Evolutionary conservation across 257 asterid genomes (phyloP).

Genomic region (Verbascum thapsus): DNA sequence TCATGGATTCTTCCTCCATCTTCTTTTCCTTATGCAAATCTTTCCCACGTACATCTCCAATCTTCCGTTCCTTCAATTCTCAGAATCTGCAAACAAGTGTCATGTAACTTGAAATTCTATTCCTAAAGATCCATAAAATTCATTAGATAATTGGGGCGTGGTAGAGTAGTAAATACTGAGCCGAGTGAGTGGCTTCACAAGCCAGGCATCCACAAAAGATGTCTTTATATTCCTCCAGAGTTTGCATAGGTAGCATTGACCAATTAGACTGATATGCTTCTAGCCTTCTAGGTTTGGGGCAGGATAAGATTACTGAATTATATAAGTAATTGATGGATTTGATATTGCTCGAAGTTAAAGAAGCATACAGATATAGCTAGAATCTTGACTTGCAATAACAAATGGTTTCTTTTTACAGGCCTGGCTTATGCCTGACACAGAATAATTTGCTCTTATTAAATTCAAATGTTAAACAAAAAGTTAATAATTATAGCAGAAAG

Average conservation of each 20-base stretch:
- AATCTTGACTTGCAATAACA: neutral
- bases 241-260: conserved; percentile 7
- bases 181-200: conserved; percentile 8
- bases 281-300: neutral
- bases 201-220: conserved; percentile 4
- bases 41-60: no score
- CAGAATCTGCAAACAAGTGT: no score
- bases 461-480: neutral
- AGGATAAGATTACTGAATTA: neutral
- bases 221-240: conserved; percentile 11
- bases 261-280: neutral
- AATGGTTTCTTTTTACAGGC: conserved; percentile 9
- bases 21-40: no score
- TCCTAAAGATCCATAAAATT: neutral
- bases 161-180: neutral
- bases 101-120: conserved; percentile 13
- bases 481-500: neutral
- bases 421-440: neutral
- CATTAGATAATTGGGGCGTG: neutral
- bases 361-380: neutral
- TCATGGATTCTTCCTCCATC: no score
- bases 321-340: neutral
- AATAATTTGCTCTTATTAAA: neutral
- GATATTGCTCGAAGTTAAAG: conserved; percentile 21
- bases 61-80: no score